These are phyloP conservation scores for Malus hybrid DNA, from an alignment of 331 rosid species.

Conservation along the genomic window DNA sequence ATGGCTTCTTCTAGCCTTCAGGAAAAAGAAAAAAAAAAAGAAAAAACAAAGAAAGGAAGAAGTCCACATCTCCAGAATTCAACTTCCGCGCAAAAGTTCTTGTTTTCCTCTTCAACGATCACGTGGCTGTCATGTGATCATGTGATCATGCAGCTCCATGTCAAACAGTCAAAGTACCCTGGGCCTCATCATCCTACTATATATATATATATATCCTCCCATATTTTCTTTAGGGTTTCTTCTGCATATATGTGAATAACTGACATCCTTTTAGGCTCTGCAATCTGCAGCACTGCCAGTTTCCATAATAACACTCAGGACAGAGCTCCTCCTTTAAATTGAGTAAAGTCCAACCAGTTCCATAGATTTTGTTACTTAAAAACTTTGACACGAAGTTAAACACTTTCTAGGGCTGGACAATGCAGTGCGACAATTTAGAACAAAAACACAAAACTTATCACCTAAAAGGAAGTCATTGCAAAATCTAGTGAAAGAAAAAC, in stretches of 20 bases:
- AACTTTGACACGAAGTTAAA: background rate
- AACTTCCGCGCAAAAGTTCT: background rate
- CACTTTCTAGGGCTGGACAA: background rate
- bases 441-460: background rate
- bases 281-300: background rate
- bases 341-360: background rate
- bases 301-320: background rate
- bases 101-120: constrained; percentile 13
- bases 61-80: constrained; percentile 1
- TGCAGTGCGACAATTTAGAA: background rate
- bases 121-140: constrained; percentile 50
- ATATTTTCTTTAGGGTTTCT: no score
- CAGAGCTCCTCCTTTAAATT: background rate
- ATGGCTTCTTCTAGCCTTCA: no score
- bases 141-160: constrained; percentile 11
- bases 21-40: no score
- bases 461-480: background rate
- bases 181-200: no score
- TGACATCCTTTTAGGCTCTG: constrained; percentile 12
- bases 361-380: background rate
- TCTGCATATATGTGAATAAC: no score
- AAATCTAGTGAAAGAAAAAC: background rate
- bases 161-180: constrained; percentile 1
- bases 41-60: background rate
- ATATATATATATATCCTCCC: no score